A percentile compares a stretch with the other conserved stretches of the same genome.
These are phyloP conservation scores for Spathaspora sp. DNA, from an alignment of 805 yeast genomes.

Conservation along the genomic window DNA sequence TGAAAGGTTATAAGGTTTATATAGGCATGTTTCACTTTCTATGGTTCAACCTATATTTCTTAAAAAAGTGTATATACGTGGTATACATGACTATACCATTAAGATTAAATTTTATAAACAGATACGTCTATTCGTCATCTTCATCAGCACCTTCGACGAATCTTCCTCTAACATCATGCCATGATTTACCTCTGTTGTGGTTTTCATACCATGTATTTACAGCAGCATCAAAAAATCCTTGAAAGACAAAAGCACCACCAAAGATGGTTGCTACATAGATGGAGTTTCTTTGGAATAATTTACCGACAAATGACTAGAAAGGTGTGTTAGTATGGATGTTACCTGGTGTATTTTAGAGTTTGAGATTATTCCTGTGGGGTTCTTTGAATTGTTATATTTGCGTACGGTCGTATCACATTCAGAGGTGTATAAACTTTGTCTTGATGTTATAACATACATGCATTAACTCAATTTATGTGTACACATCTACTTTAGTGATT, in stretches of 20 bases:
- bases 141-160: constrained; percentile 55
- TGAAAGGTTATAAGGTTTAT: too few relatives aligned
- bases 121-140: constrained; percentile 41
- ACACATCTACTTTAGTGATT: too few relatives aligned
- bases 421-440: too few relatives aligned
- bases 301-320: constrained; percentile 6
- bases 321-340: constrained; percentile 5
- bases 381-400: too few relatives aligned
- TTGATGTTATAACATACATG: too few relatives aligned
- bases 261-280: constrained; percentile 80
- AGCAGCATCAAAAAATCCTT: constrained; percentile 66
- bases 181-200: constrained; percentile 82
- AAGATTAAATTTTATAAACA: neutral
- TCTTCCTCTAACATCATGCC: constrained; percentile 72
- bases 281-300: constrained; percentile 81
- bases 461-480: too few relatives aligned
- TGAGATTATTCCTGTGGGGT: too few relatives aligned
- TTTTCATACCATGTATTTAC: constrained; percentile 68
- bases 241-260: constrained; percentile 82
- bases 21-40: neutral
- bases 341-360: neutral
- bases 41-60: neutral
- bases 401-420: too few relatives aligned
- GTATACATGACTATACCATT: neutral
- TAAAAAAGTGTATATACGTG: neutral